Base-by-base conservation (phyloP, 2,329 filamentous ascomycete species). In the Fusarium sp. region DNA sequence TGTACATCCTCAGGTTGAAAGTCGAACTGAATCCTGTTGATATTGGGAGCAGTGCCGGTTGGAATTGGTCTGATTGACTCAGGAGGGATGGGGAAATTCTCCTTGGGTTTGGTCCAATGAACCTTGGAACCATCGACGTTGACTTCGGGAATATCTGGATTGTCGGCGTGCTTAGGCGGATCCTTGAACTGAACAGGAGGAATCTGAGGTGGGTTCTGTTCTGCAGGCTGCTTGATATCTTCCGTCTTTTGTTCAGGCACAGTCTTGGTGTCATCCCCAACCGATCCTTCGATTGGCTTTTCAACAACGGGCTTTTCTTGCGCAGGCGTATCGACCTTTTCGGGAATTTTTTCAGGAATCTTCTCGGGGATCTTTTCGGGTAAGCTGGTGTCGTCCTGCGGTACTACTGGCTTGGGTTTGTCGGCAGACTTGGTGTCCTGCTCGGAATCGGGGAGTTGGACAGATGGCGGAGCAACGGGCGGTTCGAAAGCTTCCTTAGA, bases 21-120 rank as follows among this genome's bases (percentile, higher is more conserved):
- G 4, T 82, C 79, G 76, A 89, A 86, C 78, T 98, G 96, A 50
- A 98, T 90, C 72, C 85, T 88, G 3, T 94, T 93, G 17, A 98
- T 91, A 4, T 85, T 72, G 74, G 89, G 90, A 4, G 93, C 86
- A 26, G 85, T 85, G 42, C 90, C 92, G 2, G 89, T 91, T 3
- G 96, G 96, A 31, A 98, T 84, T 44, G 84, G 84, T 60, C 95
- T 94, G 56, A 97, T 83, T 18, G 91, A 90, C 60, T 90, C 87
- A 5, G 86, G 80, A 9, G 90, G 83, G 4, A 98, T 81, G 1
- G 96, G 95, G 80, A 92, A 98, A 76, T 92, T 86, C 77, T 97
- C 94, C 5, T 85, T 82, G 66, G 88, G 85, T 78, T 91, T 93
- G 58, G 82, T 81, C 95, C 95, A 98, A 74, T 94, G 91, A 31